These are phyloP conservation scores for Phaeoacremonium minimum DNA, from an alignment of 2,329 filamentous ascomycete species.

Conservation along the genomic window DNA sequence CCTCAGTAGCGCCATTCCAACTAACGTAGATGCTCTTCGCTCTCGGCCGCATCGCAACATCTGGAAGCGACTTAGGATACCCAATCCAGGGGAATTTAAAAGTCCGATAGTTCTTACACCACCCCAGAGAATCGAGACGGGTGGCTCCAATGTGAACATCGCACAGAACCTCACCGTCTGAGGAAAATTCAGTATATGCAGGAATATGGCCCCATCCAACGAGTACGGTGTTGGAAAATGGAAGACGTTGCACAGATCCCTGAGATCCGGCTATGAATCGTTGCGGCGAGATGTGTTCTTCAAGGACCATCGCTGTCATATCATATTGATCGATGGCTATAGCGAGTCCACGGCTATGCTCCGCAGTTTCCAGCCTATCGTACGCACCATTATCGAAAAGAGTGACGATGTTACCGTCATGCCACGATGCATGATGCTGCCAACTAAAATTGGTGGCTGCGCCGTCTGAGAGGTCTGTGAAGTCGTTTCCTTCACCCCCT, in stretches of 20 bases:
- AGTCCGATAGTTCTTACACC: slow-evolving; percentile 15
- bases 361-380: slow-evolving; percentile 25
- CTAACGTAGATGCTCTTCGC: slow-evolving; percentile 17
- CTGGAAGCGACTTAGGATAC: slow-evolving; percentile 16
- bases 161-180: slow-evolving; percentile 31
- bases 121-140: slow-evolving; percentile 12
- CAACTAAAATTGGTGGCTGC: slow-evolving; percentile 37
- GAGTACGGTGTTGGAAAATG: slow-evolving; percentile 30
- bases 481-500: slow-evolving; percentile 42
- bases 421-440: slow-evolving; percentile 40
- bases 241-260: slow-evolving; percentile 31
- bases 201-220: slow-evolving; percentile 42
- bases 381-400: slow-evolving; percentile 40
- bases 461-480: slow-evolving; percentile 26
- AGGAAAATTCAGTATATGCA: slow-evolving; percentile 38
- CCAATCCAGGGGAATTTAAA: slow-evolving; percentile 20
- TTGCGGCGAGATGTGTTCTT: slow-evolving; percentile 30
- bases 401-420: slow-evolving; percentile 33
- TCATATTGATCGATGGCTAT: slow-evolving; percentile 29
- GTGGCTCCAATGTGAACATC: slow-evolving; percentile 34
- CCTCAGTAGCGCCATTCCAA: slow-evolving; percentile 27
- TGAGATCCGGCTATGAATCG: slow-evolving; percentile 30
- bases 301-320: slow-evolving; percentile 36
- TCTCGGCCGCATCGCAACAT: slow-evolving; percentile 12
- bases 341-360: slow-evolving; percentile 26